Evolutionary conservation across 306 rosid genomes (phyloP).

Genomic region (Oemleria cerasiformis): DNA sequence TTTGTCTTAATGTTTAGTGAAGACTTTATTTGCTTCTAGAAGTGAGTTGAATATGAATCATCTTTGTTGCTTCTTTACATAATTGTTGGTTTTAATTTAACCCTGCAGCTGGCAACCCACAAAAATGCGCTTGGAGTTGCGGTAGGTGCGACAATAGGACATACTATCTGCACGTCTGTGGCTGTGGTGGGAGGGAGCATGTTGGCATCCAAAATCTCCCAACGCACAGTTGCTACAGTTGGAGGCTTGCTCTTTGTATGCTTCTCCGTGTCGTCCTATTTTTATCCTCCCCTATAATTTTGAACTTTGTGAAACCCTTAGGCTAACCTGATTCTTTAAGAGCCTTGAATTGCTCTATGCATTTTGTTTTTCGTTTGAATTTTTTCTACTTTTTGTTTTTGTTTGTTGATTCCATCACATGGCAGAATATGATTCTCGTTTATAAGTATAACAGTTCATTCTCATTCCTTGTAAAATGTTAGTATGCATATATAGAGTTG

Average conservation of each 20-base stretch:
- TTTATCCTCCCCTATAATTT: conserved; percentile 83
- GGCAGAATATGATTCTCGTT: not conserved
- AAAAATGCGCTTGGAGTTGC: conserved; percentile 97
- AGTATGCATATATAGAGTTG: not conserved
- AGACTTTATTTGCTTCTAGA: not conserved
- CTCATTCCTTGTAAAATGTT: conserved; percentile 17
- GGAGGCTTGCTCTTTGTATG: conserved; percentile 97
- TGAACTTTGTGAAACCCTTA: conserved; percentile 12
- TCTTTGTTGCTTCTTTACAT: not conserved
- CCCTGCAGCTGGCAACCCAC: conserved; percentile 90
- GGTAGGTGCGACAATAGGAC: conserved; percentile 86
- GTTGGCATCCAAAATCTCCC: conserved; percentile 95
- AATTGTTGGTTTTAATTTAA: not conserved
- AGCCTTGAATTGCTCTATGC: conserved; percentile 22
- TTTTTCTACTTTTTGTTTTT: not conserved
- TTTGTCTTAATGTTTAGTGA: conserved; percentile 3
- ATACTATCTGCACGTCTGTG: conserved; percentile 89
- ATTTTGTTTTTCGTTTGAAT: conserved; percentile 8
- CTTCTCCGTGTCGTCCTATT: conserved; percentile 90
- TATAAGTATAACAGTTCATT: conserved; percentile 5
- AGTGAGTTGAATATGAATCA: not conserved
- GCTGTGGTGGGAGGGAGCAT: conserved; percentile 98
- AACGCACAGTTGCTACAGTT: conserved; percentile 88
- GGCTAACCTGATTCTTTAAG: conserved; percentile 33
- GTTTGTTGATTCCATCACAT: not conserved